Base-by-base conservation (phyloP, 805 yeast species). In the Starmerella scarabaei region DNA sequence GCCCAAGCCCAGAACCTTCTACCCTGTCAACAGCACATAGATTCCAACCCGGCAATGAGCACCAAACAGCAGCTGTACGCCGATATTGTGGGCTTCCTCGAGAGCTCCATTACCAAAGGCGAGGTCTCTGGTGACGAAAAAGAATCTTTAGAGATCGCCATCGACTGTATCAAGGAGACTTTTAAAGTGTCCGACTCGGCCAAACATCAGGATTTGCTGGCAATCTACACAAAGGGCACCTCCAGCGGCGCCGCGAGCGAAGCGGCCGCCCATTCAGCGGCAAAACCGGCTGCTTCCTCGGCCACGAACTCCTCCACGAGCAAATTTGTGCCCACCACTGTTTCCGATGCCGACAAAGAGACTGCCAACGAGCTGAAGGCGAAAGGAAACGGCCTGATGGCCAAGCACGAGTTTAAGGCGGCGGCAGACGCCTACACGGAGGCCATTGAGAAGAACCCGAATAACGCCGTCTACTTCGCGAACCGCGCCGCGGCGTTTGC, bases 401-500 rank as follows among this genome's bases (percentile, higher is more conserved):
- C 94, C 17, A 65, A 66, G 39, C 77, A 69, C 55, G 74, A 85
- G 51, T 88, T 71, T 56, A 67, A 65, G 14, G 66, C 60, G 29
- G 97, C 98, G 4, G 69, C 84, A 38, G 71, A 68, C 19, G 74
- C 77, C 50, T 91, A 91, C 62, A 71, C 93, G 6, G 75, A 73
- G 40, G 97, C 97, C 9, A 73, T 91, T 51, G 73, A 63, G 19
- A 61, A 77, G 45, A 68, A 75, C 49, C 75, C 85, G 40, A 60
- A 68, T 15, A 85, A 84, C 58, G 85, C 86, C 15, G 82, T 91
- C 17, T 91, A 78, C 61, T 73, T 72, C 46, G 85, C 97, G 27
- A 91, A 91, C 65, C 76, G 98, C 57, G 97, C 98, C 12, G 98
- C 98, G 32, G 97, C 97, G 3, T 76, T 81, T 62, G 80, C 94